A percentile compares a stretch with the other conserved stretches of the same genome.
These are phyloP conservation scores for Fusarium dimerum DNA, from an alignment of 2,329 filamentous ascomycete species.

Conservation along the genomic window DNA sequence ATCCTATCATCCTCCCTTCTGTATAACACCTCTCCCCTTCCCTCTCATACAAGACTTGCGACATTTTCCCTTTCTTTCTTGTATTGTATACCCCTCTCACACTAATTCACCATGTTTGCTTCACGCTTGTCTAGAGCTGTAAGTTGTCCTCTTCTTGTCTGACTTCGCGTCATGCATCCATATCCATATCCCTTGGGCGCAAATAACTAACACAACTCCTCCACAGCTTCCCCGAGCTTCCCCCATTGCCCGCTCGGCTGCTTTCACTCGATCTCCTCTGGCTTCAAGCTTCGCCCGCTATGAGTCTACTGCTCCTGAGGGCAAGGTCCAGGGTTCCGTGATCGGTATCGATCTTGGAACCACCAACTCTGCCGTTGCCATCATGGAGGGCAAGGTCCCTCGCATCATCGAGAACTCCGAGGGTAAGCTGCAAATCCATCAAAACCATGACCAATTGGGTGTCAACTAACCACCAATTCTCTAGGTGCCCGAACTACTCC, in stretches of 20 bases:
- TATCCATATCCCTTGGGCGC: conserved; percentile 1
- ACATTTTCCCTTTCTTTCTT: conserved; percentile 35
- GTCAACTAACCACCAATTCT: conserved; percentile 6
- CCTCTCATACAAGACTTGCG: conserved; percentile 35
- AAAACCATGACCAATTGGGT: conserved; percentile 5
- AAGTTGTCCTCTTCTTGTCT: conserved; percentile 43
- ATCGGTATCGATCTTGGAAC: conserved; percentile 99
- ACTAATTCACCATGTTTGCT: conserved; percentile 65
- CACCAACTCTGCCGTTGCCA: conserved; percentile 94
- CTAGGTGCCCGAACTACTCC: conserved; percentile 48
- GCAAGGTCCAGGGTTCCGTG: conserved; percentile 90
- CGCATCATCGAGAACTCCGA: conserved; percentile 98
- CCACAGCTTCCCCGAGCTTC: conserved; percentile 75
- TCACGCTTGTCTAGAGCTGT: conserved; percentile 74
- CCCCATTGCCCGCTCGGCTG: conserved; percentile 67
- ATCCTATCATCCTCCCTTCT: conserved; percentile 19
- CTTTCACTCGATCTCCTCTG: conserved; percentile 68
- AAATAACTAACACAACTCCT: conserved; percentile 23
- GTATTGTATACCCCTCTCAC: conserved; percentile 37
- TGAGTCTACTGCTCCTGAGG: conserved; percentile 60
- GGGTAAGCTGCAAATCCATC: conserved; percentile 53
- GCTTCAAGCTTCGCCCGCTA: conserved; percentile 75
- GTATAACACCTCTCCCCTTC: conserved; percentile 32
- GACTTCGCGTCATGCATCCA: neutral
- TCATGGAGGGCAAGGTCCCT: conserved; percentile 96